A percentile compares a stretch with the other conserved stretches of the same genome.
phyloP scores from a whole-genome alignment of 495 filamentous ascomycete species.

The Cladorrhinum samala region DNA sequence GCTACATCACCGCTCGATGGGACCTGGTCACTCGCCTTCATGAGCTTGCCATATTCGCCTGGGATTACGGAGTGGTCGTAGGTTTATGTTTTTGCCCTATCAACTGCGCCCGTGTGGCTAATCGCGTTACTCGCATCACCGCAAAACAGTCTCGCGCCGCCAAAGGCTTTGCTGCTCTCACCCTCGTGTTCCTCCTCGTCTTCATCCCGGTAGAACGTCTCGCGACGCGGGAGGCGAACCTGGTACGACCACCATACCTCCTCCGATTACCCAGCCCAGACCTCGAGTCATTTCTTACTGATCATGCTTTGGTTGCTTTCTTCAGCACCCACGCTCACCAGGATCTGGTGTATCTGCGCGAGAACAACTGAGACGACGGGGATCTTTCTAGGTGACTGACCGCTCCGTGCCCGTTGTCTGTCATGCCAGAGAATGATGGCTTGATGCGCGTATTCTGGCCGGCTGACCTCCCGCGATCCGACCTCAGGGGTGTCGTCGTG shows the following conservation, averaged over 20 bases:
- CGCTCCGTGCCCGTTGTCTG: slow-evolving; percentile 27
- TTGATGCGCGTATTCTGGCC: slow-evolving; percentile 99
- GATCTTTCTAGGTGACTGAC: slow-evolving; percentile 69
- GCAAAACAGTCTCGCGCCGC: slow-evolving; percentile 34
- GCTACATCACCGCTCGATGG: slow-evolving; percentile 98
- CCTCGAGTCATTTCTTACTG: slow-evolving; percentile 16
- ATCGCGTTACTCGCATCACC: not conserved
- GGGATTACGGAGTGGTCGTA: slow-evolving; percentile 97
- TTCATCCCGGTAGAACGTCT: slow-evolving; percentile 44
- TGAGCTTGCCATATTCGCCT: slow-evolving; percentile 93
- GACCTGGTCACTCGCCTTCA: slow-evolving; percentile 92
- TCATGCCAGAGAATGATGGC: slow-evolving; percentile 90
- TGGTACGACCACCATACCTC: slow-evolving; percentile 30
- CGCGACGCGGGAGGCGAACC: slow-evolving; percentile 37
- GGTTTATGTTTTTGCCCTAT: slow-evolving; percentile 27
- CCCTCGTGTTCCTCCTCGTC: slow-evolving; percentile 36
- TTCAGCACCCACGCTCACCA: slow-evolving; percentile 76
- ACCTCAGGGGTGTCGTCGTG: slow-evolving; percentile 74
- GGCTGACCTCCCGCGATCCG: slow-evolving; percentile 68
- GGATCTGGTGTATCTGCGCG: slow-evolving; percentile 85
- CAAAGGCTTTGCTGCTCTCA: slow-evolving; percentile 38
- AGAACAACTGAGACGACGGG: slow-evolving; percentile 88
- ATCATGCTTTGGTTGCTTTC: too few species aligned
- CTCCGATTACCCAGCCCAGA: not conserved
- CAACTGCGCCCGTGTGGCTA: not conserved